phyloP scores from a whole-genome alignment of 331 rosid genomes.

The Erythrophleum ivorense region DNA sequence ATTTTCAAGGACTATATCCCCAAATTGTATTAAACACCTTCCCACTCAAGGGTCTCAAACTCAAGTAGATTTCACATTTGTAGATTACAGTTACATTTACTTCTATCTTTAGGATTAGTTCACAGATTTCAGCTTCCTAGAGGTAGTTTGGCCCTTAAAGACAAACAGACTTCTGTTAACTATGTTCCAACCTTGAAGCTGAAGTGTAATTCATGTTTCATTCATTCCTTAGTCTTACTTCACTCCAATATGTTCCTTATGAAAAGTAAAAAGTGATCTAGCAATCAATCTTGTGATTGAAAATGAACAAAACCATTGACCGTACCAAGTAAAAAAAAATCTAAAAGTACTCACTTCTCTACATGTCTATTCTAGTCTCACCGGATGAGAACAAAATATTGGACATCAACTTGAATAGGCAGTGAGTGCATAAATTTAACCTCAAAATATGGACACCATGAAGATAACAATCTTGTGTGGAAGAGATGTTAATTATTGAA shows the following conservation, averaged over 20 bases:
- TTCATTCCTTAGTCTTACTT: neutral
- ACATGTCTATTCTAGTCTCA: neutral
- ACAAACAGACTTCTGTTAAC: neutral
- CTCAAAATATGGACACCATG: neutral
- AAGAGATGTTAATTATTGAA: neutral
- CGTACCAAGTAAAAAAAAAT: too few relatives aligned
- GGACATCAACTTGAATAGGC: constrained; percentile 11
- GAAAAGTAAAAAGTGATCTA: neutral
- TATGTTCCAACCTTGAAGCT: neutral
- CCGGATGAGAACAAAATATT: neutral
- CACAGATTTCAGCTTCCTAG: neutral
- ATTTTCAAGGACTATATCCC: neutral
- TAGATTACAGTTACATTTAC: neutral
- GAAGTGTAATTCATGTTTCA: neutral
- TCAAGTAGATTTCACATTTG: too few relatives aligned
- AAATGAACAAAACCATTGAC: too few relatives aligned
- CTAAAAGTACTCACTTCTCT: too few relatives aligned
- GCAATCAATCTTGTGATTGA: neutral
- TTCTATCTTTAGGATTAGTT: neutral
- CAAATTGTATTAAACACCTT: constrained; percentile 6
- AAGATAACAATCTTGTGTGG: constrained; percentile 17
- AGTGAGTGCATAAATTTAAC: neutral
- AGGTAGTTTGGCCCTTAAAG: neutral
- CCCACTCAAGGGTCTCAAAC: constrained; percentile 10
- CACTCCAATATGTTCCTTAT: constrained; percentile 5